phyloP scores from a whole-genome alignment of 1,139 yeast genomes.

The Hyphopichia burtonii region DNA sequence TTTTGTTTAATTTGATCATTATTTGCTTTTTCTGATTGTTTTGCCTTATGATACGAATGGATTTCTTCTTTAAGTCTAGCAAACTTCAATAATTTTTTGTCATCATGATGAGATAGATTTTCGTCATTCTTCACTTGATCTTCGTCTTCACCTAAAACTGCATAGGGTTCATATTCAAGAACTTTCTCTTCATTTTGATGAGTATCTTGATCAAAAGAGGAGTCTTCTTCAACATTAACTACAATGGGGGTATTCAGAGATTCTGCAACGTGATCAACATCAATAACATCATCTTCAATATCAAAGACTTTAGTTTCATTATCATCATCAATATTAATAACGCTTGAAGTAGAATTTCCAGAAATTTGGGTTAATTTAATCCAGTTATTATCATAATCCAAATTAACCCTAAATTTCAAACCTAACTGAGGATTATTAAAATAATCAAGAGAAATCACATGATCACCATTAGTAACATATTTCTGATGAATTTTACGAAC shows the following conservation, averaged over 20 bases:
- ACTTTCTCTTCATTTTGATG: not conserved
- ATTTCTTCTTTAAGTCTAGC: not conserved
- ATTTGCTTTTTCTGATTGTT: not conserved
- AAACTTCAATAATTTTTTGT: not conserved
- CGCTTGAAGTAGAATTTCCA: not conserved
- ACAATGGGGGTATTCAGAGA: not conserved
- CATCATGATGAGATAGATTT: not conserved
- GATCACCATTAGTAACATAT: not conserved
- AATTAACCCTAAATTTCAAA: conserved; percentile 19
- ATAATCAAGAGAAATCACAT: conserved; percentile 17
- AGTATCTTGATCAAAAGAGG: too few species aligned
- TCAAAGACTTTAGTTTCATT: not conserved
- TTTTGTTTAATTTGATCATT: not conserved
- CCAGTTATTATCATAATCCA: conserved; percentile 4
- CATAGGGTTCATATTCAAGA: not conserved
- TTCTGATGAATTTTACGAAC: conserved; percentile 2
- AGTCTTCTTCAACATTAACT: not conserved
- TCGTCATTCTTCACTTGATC: not conserved
- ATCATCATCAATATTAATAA: too few species aligned
- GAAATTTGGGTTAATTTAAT: not conserved
- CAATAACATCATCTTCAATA: not conserved
- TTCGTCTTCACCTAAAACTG: not conserved
- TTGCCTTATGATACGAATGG: not conserved
- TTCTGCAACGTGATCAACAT: not conserved
- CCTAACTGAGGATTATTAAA: conserved; percentile 26